Evolutionary conservation across 2,329 filamentous ascomycete genomes (phyloP), one percentile per base, ranked within the genome.

Genomic region (Cryphonectria carpinicola): DNA sequence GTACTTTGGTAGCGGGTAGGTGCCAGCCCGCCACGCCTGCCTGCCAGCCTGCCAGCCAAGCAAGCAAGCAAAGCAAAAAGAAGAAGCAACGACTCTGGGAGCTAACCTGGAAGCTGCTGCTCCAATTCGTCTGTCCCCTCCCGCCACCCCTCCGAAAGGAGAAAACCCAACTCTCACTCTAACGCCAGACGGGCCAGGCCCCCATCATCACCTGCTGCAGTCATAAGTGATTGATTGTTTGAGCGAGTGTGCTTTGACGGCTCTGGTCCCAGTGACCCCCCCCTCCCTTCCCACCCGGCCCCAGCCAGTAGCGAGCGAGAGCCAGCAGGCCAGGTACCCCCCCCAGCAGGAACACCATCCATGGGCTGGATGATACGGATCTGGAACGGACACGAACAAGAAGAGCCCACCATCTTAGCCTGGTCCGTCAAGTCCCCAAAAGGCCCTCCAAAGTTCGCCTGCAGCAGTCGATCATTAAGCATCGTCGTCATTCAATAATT

Each of bases 271-370:
- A n/a, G 46, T n/a, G 46, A 22, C 19, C 43, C 43, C 41, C 3
- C 41, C 43, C 43, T 19, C 43, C 43, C 17, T 49, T 8, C 19
- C 43, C 3, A 19, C 19, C 41, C 41, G 14, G 1, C 41, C 41
- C 43, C 19, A 39, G 43, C 43, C 43, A 49, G 43, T 17, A 49
- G 43, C 19, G 43, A 49, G 17, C 43, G 43, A n/a, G 46, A 19
- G 46, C 61, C 61, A 65, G 43, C 25, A 49, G 28, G 46, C 46
- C 46, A n/a, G 46, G 46, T 10, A 13, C 62, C 32, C 32, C 32
- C 32, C n/a, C 62, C 61, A 63, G 25, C 61, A 63, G 19, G 61
- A 49, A 8, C 61, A 41, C 61, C 61, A 63, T 63, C 19, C 61
- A 49, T 49, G 46, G 46, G 46, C 22, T 49, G 46, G 46, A 41